Base-by-base conservation (phyloP, 2,329 filamentous ascomycete genomes). In the Stachybotrys chlorohalonatus region DNA sequence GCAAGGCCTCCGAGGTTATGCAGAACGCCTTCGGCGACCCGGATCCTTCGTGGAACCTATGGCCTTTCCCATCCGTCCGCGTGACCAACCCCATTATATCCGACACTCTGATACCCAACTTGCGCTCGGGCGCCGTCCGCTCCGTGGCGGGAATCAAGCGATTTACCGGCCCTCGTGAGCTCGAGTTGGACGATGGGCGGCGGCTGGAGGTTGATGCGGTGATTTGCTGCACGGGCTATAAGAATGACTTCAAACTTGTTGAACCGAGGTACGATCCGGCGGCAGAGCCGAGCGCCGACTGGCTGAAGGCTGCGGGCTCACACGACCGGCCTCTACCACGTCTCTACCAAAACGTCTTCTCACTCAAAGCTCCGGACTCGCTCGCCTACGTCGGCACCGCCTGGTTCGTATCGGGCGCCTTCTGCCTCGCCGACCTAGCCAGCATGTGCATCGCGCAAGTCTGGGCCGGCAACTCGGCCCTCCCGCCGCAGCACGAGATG, bases 261-360 rank as follows among this genome's bases (percentile, higher is more conserved):
- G 61, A 61, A 3, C 36, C 56, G 5, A 39, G 47, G 39, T 56
- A 54, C 30, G 54, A 58, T n/a, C 62, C 62, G 4, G 56, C 60
- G 2, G 49, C 54, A 6, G 58, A 59, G 11, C 55, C 55, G 15
- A 56, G 56, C 0, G 5, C 53, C 7, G 49, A 49, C 8, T 64
- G 62, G 62, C 50, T 59, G 11, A 49, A 60, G 7, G 57, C 62
- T 8, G 47, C 57, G 6, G 61, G 61, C 15, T 62, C 62, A 13
- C 63, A 63, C 9, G 57, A 56, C 45, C 57, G 63, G 1, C 55
- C 65, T 0, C 63, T 73, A 5, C 68, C 70, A 8, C 59, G 68
- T 1, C 63, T 78, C 1, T 77, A 72, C 53, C 70, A 71, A 52
- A 76, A 76, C 56, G 62, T 77, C 7, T 75, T 77, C 56, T 72